These are phyloP conservation scores for Cyclocybe aegerita DNA, from an alignment of 768 basidiomycete species.

Conservation along the genomic window DNA sequence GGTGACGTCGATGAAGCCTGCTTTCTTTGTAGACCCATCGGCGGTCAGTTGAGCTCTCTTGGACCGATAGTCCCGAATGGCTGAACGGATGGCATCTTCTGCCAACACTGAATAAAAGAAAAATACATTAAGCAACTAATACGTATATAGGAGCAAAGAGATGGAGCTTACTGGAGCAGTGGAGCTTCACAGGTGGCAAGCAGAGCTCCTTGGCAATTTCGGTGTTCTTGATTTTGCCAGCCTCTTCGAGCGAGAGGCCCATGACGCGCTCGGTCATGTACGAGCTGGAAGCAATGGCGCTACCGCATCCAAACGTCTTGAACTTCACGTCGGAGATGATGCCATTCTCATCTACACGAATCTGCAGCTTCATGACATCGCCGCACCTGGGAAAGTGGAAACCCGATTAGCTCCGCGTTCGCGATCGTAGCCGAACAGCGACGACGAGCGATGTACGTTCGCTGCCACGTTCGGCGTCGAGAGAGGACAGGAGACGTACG, in stretches of 20 bases:
- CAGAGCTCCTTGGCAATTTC: conserved; percentile 98
- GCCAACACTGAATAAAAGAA: conserved; percentile 68
- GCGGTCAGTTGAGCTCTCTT: conserved; percentile 60
- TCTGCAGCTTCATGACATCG: conserved; percentile 99
- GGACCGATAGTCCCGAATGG: conserved; percentile 91
- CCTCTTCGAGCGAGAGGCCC: conserved; percentile 91
- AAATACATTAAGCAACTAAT: conserved; percentile 1
- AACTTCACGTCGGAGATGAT: conserved; percentile 99
- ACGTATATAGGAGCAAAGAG: conserved; percentile 2
- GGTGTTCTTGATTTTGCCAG: conserved; percentile 96
- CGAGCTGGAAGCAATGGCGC: conserved; percentile 95
- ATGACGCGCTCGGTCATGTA: conserved; percentile 99
- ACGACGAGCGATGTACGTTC: conserved; percentile 8
- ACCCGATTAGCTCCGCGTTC: conserved; percentile 29
- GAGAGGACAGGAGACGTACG: conserved; percentile 51
- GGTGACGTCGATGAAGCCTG: conserved; percentile 71
- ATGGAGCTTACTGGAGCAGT: conserved; percentile 78
- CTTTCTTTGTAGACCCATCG: conserved; percentile 47
- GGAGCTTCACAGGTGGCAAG: conserved; percentile 93
- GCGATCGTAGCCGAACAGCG: conserved; percentile 6
- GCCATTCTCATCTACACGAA: conserved; percentile 92
- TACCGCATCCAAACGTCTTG: conserved; percentile 99
- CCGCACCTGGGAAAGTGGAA: conserved; percentile 63
- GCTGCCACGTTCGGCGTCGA: conserved; percentile 8
- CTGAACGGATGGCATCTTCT: conserved; percentile 98